Conservation (phyloP, 345 rosid genomes). For the Rhodomyrtus tomentosa region DNA sequence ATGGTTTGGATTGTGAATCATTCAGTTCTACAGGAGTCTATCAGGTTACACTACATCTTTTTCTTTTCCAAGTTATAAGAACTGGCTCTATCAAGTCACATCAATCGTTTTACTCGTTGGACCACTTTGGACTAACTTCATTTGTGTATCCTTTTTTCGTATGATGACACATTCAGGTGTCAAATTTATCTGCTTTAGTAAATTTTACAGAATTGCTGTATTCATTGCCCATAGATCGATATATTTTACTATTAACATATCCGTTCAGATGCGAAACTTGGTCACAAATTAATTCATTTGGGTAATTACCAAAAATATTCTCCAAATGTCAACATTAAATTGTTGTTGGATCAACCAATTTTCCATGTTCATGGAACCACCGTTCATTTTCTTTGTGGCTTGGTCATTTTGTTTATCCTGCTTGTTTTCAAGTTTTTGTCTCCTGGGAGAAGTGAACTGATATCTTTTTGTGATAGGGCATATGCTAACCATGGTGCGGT, state of each 20-base stretch:
- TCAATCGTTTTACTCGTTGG: background rate
- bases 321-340: background rate
- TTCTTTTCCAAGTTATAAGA: background rate
- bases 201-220: background rate
- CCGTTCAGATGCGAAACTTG: background rate
- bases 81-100: background rate
- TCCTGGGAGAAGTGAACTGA: background rate
- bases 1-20: background rate
- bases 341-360: background rate
- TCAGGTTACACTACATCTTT: background rate
- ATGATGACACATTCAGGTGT: background rate
- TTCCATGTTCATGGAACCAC: background rate
- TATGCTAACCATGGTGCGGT: slow-evolving; percentile 18
- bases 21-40: background rate
- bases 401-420: background rate
- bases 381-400: background rate
- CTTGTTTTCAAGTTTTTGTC: background rate
- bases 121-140: background rate
- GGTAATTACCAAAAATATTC: background rate
- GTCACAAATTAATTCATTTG: background rate
- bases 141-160: background rate
- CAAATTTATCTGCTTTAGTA: background rate
- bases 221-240: background rate
- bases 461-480: slow-evolving; percentile 13
- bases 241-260: background rate